Evolutionary conservation across 2,329 filamentous ascomycete species (phyloP), one percentile per base, ranked within the genome.

Genomic region (Curvularia spicifera): DNA sequence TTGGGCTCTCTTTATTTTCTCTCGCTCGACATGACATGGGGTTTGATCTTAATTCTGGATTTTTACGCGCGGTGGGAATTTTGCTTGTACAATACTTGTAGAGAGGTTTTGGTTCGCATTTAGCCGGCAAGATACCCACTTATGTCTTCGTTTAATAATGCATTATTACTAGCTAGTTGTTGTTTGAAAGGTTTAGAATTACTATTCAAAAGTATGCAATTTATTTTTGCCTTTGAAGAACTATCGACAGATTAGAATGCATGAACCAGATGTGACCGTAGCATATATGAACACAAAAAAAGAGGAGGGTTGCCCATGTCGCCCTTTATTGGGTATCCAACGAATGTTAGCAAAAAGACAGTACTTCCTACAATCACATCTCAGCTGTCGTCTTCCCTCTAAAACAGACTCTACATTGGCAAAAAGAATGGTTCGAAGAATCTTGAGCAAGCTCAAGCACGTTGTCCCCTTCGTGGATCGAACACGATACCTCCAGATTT

Each of bases 351-450:
- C 10, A 51, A 42, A 42, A 29, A 22, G 6, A 50, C n/a, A 5
- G n/a, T n/a, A 2, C 40, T 29, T 33, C 3, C 22, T 18, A 22
- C n/a, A 22, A 35, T 10, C 24, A 50, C 13, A 20, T 20, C 20
- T 42, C 12, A 12, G 6, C 18, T 18, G 18, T 18, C 18, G 18
- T 18, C 18, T 18, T 18, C 18, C 18, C 18, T 18, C 18, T 18
- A 18, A 18, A 18, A 18, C 18, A 18, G 18, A 18, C 18, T 18
- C 18, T 1, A 18, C 18, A 18, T 18, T 18, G 3, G 49, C 44
- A 60, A 61, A 61, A 61, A 61, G 5, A 49, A 51, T 57, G 2
- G 59, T 62, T 62, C 59, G 59, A 62, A 62, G 37, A 51, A 59
- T 51, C 59, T 45, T 42, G 50, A 57, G 59, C 52, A 54, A 57